Evolutionary conservation across 805 yeast species (phyloP).

Genomic region (Starmerella geochares): DNA sequence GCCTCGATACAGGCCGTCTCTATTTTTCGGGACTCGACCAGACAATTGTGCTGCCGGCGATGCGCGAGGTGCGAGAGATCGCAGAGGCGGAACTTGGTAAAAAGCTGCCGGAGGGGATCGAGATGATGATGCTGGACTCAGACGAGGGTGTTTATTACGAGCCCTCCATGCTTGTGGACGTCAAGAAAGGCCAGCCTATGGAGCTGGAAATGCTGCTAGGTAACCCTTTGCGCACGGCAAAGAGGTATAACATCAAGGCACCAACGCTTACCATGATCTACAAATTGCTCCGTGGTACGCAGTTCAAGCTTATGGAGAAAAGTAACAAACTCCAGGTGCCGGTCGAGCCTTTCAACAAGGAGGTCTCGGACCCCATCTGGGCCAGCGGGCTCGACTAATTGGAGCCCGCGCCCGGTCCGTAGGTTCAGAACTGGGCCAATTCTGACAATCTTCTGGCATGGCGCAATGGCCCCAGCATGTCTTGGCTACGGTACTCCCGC

Average conservation of each 20-base stretch:
- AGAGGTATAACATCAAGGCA: constrained; percentile 39
- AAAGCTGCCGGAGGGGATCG: constrained; percentile 41
- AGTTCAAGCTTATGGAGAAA: constrained; percentile 50
- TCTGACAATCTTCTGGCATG: too few relatives aligned
- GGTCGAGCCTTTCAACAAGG: constrained; percentile 21
- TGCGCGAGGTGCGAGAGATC: constrained; percentile 53
- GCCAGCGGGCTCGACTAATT: neutral
- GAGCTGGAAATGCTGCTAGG: constrained; percentile 68
- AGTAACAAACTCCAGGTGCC: constrained; percentile 41
- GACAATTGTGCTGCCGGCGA: constrained; percentile 44
- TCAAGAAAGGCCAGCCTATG: constrained; percentile 52
- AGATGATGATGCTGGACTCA: constrained; percentile 43
- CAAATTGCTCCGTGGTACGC: constrained; percentile 48
- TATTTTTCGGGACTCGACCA: constrained; percentile 38
- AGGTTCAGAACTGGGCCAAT: too few relatives aligned
- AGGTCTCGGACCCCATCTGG: constrained; percentile 1
- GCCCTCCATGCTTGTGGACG: constrained; percentile 69
- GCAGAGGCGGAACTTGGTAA: constrained; percentile 59
- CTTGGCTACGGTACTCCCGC: too few relatives aligned
- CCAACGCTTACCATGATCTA: constrained; percentile 55
- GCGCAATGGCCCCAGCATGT: too few relatives aligned
- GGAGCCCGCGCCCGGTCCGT: too few relatives aligned
- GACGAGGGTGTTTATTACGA: constrained; percentile 51
- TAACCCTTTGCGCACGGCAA: constrained; percentile 46
- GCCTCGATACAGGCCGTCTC: constrained; percentile 49